Evolutionary conservation across 2,329 filamentous ascomycete genomes (phyloP).

Genomic region (Fusarium concolor): DNA sequence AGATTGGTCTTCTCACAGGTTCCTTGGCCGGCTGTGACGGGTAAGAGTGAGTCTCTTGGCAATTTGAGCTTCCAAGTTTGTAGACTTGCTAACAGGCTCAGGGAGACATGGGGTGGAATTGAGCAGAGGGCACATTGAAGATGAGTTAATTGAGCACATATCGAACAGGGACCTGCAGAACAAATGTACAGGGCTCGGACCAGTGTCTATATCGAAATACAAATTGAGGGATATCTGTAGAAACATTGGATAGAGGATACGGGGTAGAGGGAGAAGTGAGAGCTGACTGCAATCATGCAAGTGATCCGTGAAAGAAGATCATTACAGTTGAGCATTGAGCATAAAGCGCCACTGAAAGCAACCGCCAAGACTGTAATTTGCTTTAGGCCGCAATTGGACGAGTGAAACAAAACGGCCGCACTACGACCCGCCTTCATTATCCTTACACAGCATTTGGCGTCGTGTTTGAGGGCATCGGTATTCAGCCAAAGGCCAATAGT

Average conservation of each 20-base stretch:
- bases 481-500: slow-evolving; percentile 1
- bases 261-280: slow-evolving; percentile 3
- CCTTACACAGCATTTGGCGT: slow-evolving; percentile 19
- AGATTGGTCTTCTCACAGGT: slow-evolving; percentile 11
- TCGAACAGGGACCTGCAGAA: slow-evolving; percentile 12
- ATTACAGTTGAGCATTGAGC: slow-evolving; percentile 22
- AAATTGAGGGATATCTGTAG: neutral
- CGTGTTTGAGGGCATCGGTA: slow-evolving; percentile 2
- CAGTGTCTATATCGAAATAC: neutral
- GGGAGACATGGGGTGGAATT: slow-evolving; percentile 8
- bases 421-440: slow-evolving; percentile 28
- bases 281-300: slow-evolving; percentile 12
- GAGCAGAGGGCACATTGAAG: slow-evolving; percentile 11
- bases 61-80: slow-evolving; percentile 30
- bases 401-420: slow-evolving; percentile 45
- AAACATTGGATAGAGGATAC: neutral
- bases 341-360: slow-evolving; percentile 23
- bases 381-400: slow-evolving; percentile 36
- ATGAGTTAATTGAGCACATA: slow-evolving; percentile 20
- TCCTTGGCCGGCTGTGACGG: slow-evolving; percentile 12
- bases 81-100: neutral
- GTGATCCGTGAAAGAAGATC: slow-evolving; percentile 7
- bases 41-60: slow-evolving; percentile 14
- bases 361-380: slow-evolving; percentile 40
- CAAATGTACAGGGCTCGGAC: neutral